Conservation (phyloP, 2,329 filamentous ascomycete species). For the Microcera coccophila region DNA sequence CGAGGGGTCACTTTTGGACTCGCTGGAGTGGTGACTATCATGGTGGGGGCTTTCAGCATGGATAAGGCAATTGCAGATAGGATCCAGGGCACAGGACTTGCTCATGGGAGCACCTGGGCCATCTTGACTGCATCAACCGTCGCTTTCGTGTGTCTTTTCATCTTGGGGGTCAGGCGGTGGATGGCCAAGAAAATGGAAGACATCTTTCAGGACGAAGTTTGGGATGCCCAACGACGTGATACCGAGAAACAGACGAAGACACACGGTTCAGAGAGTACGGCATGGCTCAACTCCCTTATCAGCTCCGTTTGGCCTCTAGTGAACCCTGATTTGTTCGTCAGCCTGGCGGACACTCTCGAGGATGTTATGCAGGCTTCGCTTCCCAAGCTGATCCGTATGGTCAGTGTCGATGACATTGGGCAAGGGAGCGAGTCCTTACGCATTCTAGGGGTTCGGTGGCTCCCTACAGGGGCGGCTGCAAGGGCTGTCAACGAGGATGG, state of each 20-base stretch:
- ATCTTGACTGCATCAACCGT: conserved; percentile 25
- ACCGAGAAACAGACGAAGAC: conserved; percentile 40
- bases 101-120: conserved; percentile 24
- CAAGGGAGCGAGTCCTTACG: conserved; percentile 69
- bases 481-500: conserved; percentile 58
- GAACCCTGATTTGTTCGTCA: conserved; percentile 70
- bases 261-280: conserved; percentile 58
- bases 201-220: conserved; percentile 65
- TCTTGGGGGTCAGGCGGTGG: conserved; percentile 54
- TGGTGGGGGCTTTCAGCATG: conserved; percentile 24
- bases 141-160: conserved; percentile 31
- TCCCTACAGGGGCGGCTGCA: conserved; percentile 66
- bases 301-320: conserved; percentile 68
- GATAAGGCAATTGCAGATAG: conserved; percentile 18
- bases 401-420: conserved; percentile 70
- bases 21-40: conserved; percentile 33
- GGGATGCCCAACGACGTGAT: conserved; percentile 59
- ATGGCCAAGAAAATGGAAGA: conserved; percentile 56
- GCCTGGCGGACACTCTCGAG: conserved; percentile 66
- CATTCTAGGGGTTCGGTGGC: conserved; percentile 67
- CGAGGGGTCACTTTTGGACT: conserved; percentile 36
- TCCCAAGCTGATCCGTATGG: conserved; percentile 66
- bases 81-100: conserved; percentile 13
- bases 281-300: conserved; percentile 69
- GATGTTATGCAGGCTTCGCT: conserved; percentile 77